Evolutionary conservation across 2,329 filamentous ascomycete genomes (phyloP).

Genomic region (Coniochaeta hoffmannii): DNA sequence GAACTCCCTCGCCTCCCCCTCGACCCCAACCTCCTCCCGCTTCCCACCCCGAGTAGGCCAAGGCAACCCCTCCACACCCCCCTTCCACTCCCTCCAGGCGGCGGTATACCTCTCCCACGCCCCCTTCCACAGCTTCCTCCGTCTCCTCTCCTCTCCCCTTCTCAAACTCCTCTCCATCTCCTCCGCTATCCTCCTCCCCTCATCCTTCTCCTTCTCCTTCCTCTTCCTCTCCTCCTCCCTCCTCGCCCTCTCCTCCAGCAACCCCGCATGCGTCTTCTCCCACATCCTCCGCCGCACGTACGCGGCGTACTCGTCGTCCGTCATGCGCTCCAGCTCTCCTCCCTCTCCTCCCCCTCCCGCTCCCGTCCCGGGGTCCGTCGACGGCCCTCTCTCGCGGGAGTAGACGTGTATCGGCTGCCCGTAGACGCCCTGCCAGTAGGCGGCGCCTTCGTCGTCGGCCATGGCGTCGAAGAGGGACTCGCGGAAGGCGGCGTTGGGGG

Average conservation of each 20-base stretch:
- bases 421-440: constrained; percentile 95
- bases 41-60: constrained; percentile 68
- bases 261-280: constrained; percentile 83
- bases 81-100: constrained; percentile 54
- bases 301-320: constrained; percentile 82
- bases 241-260: constrained; percentile 67
- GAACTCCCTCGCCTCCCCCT: constrained; percentile 58
- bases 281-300: constrained; percentile 89
- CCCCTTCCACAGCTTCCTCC: constrained; percentile 44
- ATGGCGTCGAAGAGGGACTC: constrained; percentile 95
- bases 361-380: constrained; percentile 30
- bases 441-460: constrained; percentile 91
- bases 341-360: constrained; percentile 32
- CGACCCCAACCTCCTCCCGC: constrained; percentile 46
- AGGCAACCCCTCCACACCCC: constrained; percentile 33
- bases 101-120: constrained; percentile 58
- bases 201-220: constrained; percentile 25
- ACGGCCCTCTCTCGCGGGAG: constrained; percentile 33
- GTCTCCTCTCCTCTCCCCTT: constrained; percentile 56
- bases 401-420: constrained; percentile 89
- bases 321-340: constrained; percentile 79
- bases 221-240: constrained; percentile 44
- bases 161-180: constrained; percentile 64
- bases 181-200: constrained; percentile 40
- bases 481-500: constrained; percentile 69